These are phyloP conservation scores for Suillus americanus DNA, from an alignment of 768 basidiomycete genomes.

Conservation along the genomic window DNA sequence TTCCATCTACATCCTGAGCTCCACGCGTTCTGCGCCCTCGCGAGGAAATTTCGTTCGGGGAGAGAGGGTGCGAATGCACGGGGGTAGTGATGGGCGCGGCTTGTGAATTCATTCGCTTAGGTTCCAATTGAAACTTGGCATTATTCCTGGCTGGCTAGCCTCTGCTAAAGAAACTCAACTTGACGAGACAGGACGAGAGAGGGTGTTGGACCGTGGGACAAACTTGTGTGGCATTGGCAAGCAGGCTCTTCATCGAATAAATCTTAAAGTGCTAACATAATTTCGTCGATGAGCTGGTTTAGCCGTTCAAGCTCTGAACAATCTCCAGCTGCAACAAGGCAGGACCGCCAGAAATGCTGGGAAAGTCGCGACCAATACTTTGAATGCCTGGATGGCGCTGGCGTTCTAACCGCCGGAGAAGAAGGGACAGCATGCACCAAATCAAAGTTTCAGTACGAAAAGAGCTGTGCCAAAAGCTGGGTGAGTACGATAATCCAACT, in stretches of 20 bases:
- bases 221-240: not conserved
- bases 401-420: conserved; percentile 74
- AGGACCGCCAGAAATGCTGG: conserved; percentile 85
- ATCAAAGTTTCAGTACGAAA: conserved; percentile 62
- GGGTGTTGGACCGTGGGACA: conserved; percentile 5
- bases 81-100: conserved; percentile 43
- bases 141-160: conserved; percentile 5
- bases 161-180: not conserved
- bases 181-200: not conserved
- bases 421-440: conserved; percentile 58
- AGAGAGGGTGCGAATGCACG: conserved; percentile 73
- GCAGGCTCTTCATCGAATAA: not conserved
- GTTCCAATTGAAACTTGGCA: conserved; percentile 11
- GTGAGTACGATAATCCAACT: conserved; percentile 42
- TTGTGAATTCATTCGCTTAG: conserved; percentile 24
- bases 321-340: conserved; percentile 44
- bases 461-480: conserved; percentile 87
- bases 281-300: conserved; percentile 35
- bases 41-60: conserved; percentile 49
- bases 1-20: conserved; percentile 30
- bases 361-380: conserved; percentile 82
- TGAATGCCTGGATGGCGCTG: conserved; percentile 69
- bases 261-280: not conserved
- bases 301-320: conserved; percentile 39
- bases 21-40: conserved; percentile 50